Percentiles rank a stretch among this genome's conserved stretches.
These are phyloP conservation scores for Phytophthora pini DNA, from an alignment of 352 stramenopile genomes.

Conservation along the genomic window DNA sequence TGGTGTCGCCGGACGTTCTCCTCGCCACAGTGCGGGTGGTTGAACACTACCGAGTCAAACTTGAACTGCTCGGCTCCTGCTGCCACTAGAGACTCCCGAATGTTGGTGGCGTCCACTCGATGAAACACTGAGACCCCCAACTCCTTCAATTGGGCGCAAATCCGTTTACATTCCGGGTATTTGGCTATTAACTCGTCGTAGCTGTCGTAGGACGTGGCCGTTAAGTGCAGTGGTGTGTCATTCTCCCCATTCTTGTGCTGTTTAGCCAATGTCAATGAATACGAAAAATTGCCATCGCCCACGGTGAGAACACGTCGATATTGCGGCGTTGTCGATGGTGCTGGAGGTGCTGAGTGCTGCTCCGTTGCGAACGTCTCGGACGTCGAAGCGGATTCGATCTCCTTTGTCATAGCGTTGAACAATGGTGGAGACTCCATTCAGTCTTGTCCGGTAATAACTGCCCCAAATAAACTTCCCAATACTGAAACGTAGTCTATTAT, in stretches of 20 bases:
- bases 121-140: slow-evolving; percentile 58
- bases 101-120: slow-evolving; percentile 71
- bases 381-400: not conserved
- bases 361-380: not conserved
- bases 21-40: slow-evolving; percentile 93
- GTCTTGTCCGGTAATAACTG: not conserved
- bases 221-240: slow-evolving; percentile 34
- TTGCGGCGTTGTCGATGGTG: not conserved
- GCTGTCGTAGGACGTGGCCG: slow-evolving; percentile 70
- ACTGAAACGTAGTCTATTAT: not conserved
- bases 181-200: slow-evolving; percentile 68
- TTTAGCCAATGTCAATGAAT: slow-evolving; percentile 82
- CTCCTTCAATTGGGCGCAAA: slow-evolving; percentile 50
- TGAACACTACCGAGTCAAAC: slow-evolving; percentile 92
- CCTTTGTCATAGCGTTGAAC: slow-evolving; percentile 14
- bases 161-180: slow-evolving; percentile 56
- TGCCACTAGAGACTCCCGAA: slow-evolving; percentile 45
- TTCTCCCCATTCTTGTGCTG: slow-evolving; percentile 16
- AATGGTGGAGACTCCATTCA: slow-evolving; percentile 9
- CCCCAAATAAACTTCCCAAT: not conserved
- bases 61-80: slow-evolving; percentile 14
- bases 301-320: slow-evolving; percentile 75
- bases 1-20: slow-evolving; percentile 90
- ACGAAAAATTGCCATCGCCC: slow-evolving; percentile 95
- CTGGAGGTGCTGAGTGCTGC: not conserved